These are phyloP conservation scores for Fraxinus platypoda DNA, from an alignment of 305 asterid species.

Conservation along the genomic window DNA sequence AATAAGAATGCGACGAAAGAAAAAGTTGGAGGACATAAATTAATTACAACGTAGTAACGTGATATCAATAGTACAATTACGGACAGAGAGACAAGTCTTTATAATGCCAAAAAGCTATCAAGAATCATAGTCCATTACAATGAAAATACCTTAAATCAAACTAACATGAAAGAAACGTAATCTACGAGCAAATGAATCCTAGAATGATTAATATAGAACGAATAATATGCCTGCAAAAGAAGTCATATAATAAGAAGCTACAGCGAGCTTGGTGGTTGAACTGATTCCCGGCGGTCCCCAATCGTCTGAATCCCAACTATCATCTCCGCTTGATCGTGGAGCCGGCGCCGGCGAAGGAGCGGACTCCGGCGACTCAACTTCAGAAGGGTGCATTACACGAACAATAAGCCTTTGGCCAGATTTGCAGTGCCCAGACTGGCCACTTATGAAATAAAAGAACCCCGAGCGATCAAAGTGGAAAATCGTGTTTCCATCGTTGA, in stretches of 20 bases:
- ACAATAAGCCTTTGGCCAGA: slow-evolving; percentile 59
- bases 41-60: not conserved
- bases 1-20: not conserved
- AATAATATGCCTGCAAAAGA: slow-evolving; percentile 29
- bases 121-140: not conserved
- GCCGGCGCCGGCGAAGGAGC: slow-evolving; percentile 10
- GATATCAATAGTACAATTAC: not conserved
- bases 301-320: slow-evolving; percentile 25
- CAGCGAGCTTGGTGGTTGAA: slow-evolving; percentile 30
- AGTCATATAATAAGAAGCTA: slow-evolving; percentile 31
- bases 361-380: slow-evolving; percentile 24
- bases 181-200: not conserved
- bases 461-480: slow-evolving; percentile 51
- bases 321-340: slow-evolving; percentile 3
- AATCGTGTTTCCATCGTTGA: slow-evolving; percentile 51
- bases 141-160: not conserved
- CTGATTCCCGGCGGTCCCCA: slow-evolving; percentile 29
- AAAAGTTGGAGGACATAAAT: too few species aligned
- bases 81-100: not conserved
- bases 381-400: slow-evolving; percentile 63
- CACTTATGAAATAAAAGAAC: slow-evolving; percentile 71
- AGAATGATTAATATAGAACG: slow-evolving; percentile 20
- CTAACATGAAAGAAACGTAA: not conserved
- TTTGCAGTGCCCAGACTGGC: slow-evolving; percentile 52
- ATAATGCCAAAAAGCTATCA: not conserved